These are phyloP conservation scores for Hypoxylon rubiginosum DNA, from an alignment of 2,329 filamentous ascomycete genomes.

Conservation along the genomic window DNA sequence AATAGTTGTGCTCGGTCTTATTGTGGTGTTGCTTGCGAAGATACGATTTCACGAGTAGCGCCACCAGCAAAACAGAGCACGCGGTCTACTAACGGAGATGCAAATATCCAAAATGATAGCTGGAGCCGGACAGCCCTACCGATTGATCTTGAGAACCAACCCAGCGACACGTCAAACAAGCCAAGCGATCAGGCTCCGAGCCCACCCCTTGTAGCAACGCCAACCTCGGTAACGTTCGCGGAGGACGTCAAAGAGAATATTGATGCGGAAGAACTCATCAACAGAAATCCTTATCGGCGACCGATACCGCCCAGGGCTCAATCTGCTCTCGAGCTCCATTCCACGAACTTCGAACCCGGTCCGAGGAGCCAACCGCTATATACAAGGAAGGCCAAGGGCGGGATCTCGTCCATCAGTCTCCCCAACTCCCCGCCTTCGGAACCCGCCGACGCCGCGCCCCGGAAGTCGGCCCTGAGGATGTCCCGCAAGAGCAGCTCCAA, in stretches of 20 bases:
- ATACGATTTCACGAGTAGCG: constrained; percentile 26
- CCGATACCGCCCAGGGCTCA: constrained; percentile 45
- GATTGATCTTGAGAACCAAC: constrained; percentile 45
- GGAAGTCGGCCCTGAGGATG: constrained; percentile 48
- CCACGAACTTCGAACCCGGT: constrained; percentile 54
- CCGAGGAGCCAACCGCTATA: constrained; percentile 57
- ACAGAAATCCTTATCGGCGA: constrained; percentile 22
- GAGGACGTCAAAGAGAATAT: constrained; percentile 39
- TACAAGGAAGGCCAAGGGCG: constrained; percentile 43
- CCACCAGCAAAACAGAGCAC: constrained; percentile 21
- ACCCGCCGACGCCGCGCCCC: constrained; percentile 42
- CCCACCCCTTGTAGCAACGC: constrained; percentile 40
- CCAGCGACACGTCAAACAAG: constrained; percentile 22
- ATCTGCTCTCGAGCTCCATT: constrained; percentile 49
- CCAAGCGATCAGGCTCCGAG: constrained; percentile 21
- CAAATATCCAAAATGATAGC: constrained; percentile 36
- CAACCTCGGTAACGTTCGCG: constrained; percentile 44
- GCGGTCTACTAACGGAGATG: constrained; percentile 22
- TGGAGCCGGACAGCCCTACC: constrained; percentile 47
- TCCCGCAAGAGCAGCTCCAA: constrained; percentile 46
- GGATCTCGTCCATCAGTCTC: constrained; percentile 45
- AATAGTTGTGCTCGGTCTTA: background rate
- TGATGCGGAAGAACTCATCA: constrained; percentile 31
- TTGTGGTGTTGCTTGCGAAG: constrained; percentile 28
- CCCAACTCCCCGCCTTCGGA: constrained; percentile 50